A percentile compares a stretch with the other conserved stretches of the same genome.
Evolutionary conservation across 805 yeast species (phyloP).

Genomic region (Sungouiella blattae): DNA sequence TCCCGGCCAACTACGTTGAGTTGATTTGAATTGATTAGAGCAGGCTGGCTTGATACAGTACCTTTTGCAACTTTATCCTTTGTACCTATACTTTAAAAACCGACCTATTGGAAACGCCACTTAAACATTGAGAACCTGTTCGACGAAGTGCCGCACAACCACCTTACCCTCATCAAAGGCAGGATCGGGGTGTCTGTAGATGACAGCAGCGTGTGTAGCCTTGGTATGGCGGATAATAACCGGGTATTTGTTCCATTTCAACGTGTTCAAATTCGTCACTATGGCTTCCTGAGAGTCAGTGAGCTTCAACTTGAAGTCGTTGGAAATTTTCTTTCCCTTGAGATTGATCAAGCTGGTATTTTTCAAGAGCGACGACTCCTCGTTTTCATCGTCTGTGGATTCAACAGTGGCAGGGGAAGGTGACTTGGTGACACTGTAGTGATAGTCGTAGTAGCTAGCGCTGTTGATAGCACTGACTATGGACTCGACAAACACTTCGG

Average conservation of each 20-base stretch:
- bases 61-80: not conserved
- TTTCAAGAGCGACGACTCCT: not conserved
- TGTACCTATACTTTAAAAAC: not conserved
- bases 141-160: constrained; percentile 63
- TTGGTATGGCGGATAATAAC: constrained; percentile 52
- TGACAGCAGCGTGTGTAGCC: constrained; percentile 79
- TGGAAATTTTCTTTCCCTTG: constrained; percentile 7
- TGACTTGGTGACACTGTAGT: constrained; percentile 8
- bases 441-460: constrained; percentile 18
- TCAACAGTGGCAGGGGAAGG: not conserved
- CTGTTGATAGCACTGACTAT: constrained; percentile 56
- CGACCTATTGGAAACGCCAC: too few relatives aligned
- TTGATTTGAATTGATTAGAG: constrained; percentile 54
- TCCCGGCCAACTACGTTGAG: constrained; percentile 97
- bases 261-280: constrained; percentile 6
- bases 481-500: constrained; percentile 63
- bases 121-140: constrained; percentile 24
- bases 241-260: constrained; percentile 13
- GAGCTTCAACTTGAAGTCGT: constrained; percentile 8
- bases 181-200: constrained; percentile 55
- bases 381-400: not conserved
- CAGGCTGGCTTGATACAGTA: too few relatives aligned
- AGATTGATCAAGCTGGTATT: constrained; percentile 6
- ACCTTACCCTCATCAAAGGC: constrained; percentile 63
- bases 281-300: constrained; percentile 7